These are phyloP conservation scores for Hemileccinum rubropunctum DNA, from an alignment of 768 basidiomycete species.

Conservation along the genomic window DNA sequence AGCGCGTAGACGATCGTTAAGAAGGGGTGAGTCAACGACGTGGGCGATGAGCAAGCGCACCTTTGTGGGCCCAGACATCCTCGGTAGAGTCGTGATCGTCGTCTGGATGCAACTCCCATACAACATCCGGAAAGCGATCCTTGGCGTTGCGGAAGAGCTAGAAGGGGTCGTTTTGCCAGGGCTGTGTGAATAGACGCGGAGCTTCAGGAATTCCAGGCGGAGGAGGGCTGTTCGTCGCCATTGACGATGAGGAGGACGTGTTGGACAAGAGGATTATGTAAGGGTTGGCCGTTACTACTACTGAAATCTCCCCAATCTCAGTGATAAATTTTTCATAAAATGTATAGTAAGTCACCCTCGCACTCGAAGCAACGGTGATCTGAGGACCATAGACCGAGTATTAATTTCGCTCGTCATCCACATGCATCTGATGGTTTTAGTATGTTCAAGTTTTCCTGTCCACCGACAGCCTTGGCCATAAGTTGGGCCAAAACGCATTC, in stretches of 20 bases:
- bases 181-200: conserved; percentile 58
- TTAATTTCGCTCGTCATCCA: too few species aligned
- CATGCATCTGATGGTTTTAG: too few species aligned
- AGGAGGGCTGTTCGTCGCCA: conserved; percentile 27
- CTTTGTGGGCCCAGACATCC: conserved; percentile 92
- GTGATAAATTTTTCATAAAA: too few species aligned
- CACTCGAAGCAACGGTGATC: too few species aligned
- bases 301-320: too few species aligned
- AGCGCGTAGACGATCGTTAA: conserved; percentile 92
- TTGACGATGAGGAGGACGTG: conserved; percentile 25
- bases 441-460: too few species aligned
- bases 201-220: conserved; percentile 47
- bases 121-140: conserved; percentile 93
- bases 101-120: conserved; percentile 77
- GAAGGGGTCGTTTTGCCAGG: conserved; percentile 82
- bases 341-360: too few species aligned
- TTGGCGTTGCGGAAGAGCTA: conserved; percentile 78
- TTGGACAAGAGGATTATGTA: too few species aligned
- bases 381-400: too few species aligned
- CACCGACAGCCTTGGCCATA: too few species aligned
- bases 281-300: too few species aligned
- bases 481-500: too few species aligned
- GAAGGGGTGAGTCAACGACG: conserved; percentile 1
- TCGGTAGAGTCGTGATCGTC: conserved; percentile 48
- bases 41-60: conserved; percentile 39